Evolutionary conservation across 179 eudicot genomes (phyloP).

Genomic region (Beta macrorhiza): DNA sequence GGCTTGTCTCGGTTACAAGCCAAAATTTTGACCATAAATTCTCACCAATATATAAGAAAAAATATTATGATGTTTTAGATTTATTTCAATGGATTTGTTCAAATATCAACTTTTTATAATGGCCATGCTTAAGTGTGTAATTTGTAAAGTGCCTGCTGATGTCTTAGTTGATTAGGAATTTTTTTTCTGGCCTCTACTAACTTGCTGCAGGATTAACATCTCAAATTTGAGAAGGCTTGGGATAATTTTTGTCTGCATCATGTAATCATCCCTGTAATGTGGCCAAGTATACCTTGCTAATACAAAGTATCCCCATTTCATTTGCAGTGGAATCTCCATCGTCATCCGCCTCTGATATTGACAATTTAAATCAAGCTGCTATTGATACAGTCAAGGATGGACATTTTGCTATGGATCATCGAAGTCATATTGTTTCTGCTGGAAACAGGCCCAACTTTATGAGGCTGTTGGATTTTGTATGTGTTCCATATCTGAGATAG

Average conservation of each 20-base stretch:
- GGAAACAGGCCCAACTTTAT: conserved; percentile 41
- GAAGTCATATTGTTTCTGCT: conserved; percentile 41
- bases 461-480: conserved; percentile 45
- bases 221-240: not conserved
- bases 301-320: not conserved
- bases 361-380: conserved; percentile 45
- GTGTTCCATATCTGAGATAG: conserved; percentile 18
- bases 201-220: not conserved
- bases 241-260: not conserved
- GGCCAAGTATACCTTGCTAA: conserved; percentile 17
- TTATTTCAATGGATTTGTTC: too few species aligned
- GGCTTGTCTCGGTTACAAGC: too few species aligned
- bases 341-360: conserved; percentile 56
- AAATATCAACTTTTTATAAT: too few species aligned
- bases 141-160: not conserved
- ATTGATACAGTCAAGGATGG: conserved; percentile 32
- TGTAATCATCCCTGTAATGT: not conserved
- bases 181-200: not conserved
- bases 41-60: too few species aligned
- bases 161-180: not conserved
- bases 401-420: conserved; percentile 32
- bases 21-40: too few species aligned
- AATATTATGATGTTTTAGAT: too few species aligned
- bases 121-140: not conserved
- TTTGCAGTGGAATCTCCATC: conserved; percentile 50